Conservation (phyloP, 208 protist species). For the Acanthamoeba rhysodes region DNA sequence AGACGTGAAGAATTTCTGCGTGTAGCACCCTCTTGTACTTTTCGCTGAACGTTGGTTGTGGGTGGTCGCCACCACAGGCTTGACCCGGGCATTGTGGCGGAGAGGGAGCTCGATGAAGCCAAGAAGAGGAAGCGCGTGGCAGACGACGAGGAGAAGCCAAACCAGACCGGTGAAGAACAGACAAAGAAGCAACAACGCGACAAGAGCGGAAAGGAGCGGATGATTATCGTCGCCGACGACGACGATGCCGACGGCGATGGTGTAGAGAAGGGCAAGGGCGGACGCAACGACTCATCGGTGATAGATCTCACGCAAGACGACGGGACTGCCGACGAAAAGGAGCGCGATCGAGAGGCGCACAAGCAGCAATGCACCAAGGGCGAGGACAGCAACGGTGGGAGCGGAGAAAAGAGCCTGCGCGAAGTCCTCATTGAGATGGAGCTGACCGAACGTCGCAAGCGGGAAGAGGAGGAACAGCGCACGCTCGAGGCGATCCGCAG, state of each 20-base stretch:
- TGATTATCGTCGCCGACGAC: background rate
- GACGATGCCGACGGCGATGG: no score
- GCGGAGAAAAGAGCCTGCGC: conserved; percentile 44
- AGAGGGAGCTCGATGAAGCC: background rate
- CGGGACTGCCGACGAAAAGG: background rate
- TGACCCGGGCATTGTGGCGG: conserved; percentile 1
- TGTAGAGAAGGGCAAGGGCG: background rate
- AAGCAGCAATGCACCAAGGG: background rate
- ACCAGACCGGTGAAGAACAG: background rate
- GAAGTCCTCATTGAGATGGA: background rate
- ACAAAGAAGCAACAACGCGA: background rate
- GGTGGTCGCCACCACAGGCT: background rate
- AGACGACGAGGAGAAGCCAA: background rate
- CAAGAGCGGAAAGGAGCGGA: background rate
- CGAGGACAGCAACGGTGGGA: background rate
- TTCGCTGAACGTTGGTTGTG: no score
- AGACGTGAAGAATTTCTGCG: background rate
- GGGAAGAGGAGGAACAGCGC: conserved; percentile 2
- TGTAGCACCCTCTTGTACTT: no score
- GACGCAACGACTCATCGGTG: background rate
- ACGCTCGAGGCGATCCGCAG: conserved; percentile 4
- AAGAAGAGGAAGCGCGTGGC: background rate
- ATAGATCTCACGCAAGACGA: background rate
- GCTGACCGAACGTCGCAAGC: background rate
- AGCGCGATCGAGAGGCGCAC: background rate